phyloP scores from a whole-genome alignment of 768 basidiomycete species.

The Dentipellis sp. region DNA sequence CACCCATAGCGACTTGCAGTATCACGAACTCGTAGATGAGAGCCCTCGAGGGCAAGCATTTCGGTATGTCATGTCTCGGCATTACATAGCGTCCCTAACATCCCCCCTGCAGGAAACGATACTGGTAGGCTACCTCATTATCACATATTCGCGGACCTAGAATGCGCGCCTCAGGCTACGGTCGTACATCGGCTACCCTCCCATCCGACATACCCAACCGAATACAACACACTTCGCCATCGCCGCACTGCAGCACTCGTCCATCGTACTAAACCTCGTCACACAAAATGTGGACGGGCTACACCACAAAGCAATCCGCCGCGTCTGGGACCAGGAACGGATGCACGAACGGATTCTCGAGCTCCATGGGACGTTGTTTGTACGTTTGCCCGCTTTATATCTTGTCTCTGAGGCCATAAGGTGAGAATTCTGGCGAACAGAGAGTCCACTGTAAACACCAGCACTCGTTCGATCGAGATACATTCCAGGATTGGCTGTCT shows the following conservation, averaged over 20 bases:
- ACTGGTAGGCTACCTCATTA: constrained; percentile 44
- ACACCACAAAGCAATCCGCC: constrained; percentile 67
- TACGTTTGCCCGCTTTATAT: constrained; percentile 22
- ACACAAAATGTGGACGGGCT: constrained; percentile 96
- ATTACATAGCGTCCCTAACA: not conserved
- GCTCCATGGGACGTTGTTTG: constrained; percentile 84
- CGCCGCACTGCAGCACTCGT: constrained; percentile 69
- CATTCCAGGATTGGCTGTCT: constrained; percentile 70
- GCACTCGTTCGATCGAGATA: constrained; percentile 55
- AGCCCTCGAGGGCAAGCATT: constrained; percentile 60
- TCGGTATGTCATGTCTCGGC: constrained; percentile 37
- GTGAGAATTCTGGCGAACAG: constrained; percentile 22
- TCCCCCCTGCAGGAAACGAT: constrained; percentile 58
- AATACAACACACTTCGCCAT: constrained; percentile 88
- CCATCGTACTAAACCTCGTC: constrained; percentile 51
- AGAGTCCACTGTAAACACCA: constrained; percentile 71
- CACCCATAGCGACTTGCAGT: constrained; percentile 28
- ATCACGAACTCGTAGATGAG: constrained; percentile 74
- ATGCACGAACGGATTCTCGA: constrained; percentile 52
- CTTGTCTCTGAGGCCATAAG: not conserved
- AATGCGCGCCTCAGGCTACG: constrained; percentile 36
- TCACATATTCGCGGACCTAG: not conserved
- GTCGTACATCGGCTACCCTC: constrained; percentile 79
- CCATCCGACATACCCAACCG: constrained; percentile 72
- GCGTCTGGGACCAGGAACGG: constrained; percentile 30